A percentile compares a stretch with the other conserved stretches of the same genome.
phyloP scores from a whole-genome alignment of 2,329 filamentous ascomycete genomes.

The Fusarium torreyae region DNA sequence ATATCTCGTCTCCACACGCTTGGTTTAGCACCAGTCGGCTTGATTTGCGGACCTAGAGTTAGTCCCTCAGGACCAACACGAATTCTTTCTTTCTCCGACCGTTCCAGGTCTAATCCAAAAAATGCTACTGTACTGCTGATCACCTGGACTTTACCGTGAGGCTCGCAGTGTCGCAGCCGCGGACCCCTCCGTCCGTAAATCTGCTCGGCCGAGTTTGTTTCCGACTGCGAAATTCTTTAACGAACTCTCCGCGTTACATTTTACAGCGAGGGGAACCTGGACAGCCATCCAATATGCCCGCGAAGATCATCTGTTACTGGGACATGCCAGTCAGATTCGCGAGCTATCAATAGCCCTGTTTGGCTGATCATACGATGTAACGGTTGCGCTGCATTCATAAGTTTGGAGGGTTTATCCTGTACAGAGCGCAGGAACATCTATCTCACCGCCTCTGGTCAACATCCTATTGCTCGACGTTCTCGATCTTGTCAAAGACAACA shows the following conservation, averaged over 20 bases:
- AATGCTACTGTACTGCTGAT: constrained; percentile 28
- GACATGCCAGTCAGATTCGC: constrained; percentile 38
- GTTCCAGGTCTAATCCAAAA: constrained; percentile 39
- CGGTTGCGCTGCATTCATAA: constrained; percentile 15
- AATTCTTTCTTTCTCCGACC: constrained; percentile 31
- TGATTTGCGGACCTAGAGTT: constrained; percentile 35
- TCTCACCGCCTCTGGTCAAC: constrained; percentile 35
- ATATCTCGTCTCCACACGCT: constrained; percentile 34
- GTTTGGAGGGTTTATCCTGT: constrained; percentile 10
- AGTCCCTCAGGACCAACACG: constrained; percentile 34
- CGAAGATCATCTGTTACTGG: constrained; percentile 35
- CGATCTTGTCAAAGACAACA: constrained; percentile 22
- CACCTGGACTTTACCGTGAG: constrained; percentile 26
- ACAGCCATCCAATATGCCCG: constrained; percentile 24
- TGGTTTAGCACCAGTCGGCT: constrained; percentile 28
- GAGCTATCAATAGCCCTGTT: constrained; percentile 29
- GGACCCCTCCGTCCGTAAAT: constrained; percentile 9
- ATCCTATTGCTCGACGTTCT: constrained; percentile 17
- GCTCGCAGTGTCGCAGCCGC: constrained; percentile 30
- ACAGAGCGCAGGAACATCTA: background rate
- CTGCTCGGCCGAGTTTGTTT: constrained; percentile 38
- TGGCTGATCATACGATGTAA: constrained; percentile 37
- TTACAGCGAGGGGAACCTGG: constrained; percentile 25
- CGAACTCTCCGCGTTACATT: constrained; percentile 11
- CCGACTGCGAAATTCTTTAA: constrained; percentile 17